Evolutionary conservation across 1,284 basidiomycete species (phyloP).

Genomic region (Jaminaea rosea): DNA sequence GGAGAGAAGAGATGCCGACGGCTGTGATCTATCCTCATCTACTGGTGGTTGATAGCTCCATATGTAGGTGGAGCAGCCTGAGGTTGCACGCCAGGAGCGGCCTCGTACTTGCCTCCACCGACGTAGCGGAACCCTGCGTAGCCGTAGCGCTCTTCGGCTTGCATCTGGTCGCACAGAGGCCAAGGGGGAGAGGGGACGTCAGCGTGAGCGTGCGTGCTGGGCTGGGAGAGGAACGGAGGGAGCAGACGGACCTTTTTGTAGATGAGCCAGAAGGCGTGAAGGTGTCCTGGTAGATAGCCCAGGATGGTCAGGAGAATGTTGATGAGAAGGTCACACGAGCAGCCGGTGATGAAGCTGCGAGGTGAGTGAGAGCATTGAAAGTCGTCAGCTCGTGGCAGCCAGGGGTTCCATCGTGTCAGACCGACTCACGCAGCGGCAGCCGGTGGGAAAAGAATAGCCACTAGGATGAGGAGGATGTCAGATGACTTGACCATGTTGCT

Average conservation of each 20-base stretch:
- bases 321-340: constrained; percentile 59
- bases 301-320: constrained; percentile 65
- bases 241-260: constrained; percentile 5
- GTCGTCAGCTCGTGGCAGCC: too few species aligned
- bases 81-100: background rate
- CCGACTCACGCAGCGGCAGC: constrained; percentile 57
- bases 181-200: background rate
- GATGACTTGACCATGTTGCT: constrained; percentile 5
- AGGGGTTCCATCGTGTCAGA: too few species aligned
- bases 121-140: constrained; percentile 7
- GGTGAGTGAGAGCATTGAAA: too few species aligned
- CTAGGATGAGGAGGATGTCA: constrained; percentile 8
- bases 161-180: constrained; percentile 1
- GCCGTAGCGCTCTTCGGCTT: constrained; percentile 6
- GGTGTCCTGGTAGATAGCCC: constrained; percentile 30
- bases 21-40: too few species aligned
- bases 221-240: background rate
- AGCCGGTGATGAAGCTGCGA: constrained; percentile 63
- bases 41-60: background rate
- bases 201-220: background rate
- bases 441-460: constrained; percentile 60
- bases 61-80: background rate
- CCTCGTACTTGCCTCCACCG: constrained; percentile 4
- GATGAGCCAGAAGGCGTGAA: constrained; percentile 2
- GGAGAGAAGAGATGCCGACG: too few species aligned